A percentile compares a stretch with the other conserved stretches of the same genome.
Evolutionary conservation across 2,329 filamentous ascomycete genomes (phyloP).

Genomic region (Mycosphaerella sp.): DNA sequence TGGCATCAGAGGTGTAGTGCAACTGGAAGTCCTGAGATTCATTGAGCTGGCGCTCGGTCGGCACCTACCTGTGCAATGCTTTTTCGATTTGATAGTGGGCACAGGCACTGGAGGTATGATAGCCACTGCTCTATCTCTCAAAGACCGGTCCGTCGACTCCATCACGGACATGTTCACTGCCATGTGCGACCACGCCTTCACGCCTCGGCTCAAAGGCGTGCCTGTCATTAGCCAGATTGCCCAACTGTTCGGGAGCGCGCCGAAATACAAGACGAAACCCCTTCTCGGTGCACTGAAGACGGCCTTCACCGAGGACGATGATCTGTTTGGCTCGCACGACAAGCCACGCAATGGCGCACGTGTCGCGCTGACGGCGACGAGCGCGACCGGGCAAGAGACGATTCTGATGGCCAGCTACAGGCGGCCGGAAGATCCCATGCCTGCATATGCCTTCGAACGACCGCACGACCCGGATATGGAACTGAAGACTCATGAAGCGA

Average conservation of each 20-base stretch:
- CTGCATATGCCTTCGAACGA: conserved; percentile 37
- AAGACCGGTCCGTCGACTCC: conserved; percentile 35
- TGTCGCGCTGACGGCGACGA: conserved; percentile 42
- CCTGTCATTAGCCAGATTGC: conserved; percentile 32
- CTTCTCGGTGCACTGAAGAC: conserved; percentile 35
- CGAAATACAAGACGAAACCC: conserved; percentile 33
- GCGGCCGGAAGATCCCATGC: conserved; percentile 28
- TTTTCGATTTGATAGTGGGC: conserved; percentile 47
- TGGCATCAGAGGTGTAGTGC: conserved; percentile 43
- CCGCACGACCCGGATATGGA: conserved; percentile 37
- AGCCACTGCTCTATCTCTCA: conserved; percentile 38
- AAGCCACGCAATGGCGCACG: conserved; percentile 28
- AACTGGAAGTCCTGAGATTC: conserved; percentile 39
- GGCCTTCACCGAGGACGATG: conserved; percentile 34
- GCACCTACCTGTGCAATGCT: conserved; percentile 38
- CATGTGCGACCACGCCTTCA: conserved; percentile 40
- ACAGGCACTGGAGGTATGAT: conserved; percentile 44
- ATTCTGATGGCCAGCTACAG: conserved; percentile 45
- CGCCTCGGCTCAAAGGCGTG: conserved; percentile 34
- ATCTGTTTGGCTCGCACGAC: conserved; percentile 25
- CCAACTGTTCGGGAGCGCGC: conserved; percentile 26
- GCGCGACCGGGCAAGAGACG: conserved; percentile 35
- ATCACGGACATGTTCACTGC: conserved; percentile 38
- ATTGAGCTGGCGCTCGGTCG: conserved; percentile 39
- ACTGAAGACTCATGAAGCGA: conserved; percentile 47